phyloP scores from a whole-genome alignment of 1,284 basidiomycete genomes.

The Hymenochaete sp. region DNA sequence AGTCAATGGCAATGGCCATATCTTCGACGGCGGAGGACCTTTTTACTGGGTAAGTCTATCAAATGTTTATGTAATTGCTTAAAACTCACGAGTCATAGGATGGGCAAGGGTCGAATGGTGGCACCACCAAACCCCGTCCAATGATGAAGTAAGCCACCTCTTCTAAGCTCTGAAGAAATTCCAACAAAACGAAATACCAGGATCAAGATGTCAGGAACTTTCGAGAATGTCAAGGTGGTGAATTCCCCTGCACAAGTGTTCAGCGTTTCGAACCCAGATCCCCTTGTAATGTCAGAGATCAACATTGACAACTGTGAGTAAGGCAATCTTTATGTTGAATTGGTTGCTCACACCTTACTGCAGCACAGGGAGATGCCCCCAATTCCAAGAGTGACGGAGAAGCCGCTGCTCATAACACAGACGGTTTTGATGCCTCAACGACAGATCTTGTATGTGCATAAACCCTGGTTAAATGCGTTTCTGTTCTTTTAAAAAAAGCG shows the following conservation, averaged over 20 bases:
- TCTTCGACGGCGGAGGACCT: conserved; percentile 33
- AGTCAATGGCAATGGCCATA: conserved; percentile 35
- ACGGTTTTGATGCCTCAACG: conserved; percentile 37
- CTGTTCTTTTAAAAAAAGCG: conserved; percentile 8
- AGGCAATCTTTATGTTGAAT: neutral
- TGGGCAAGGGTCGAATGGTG: conserved; percentile 32
- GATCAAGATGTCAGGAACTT: conserved; percentile 47
- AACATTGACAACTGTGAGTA: conserved; percentile 32
- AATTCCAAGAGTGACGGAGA: conserved; percentile 37
- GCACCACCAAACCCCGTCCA: conserved; percentile 32
- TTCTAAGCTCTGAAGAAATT: conserved; percentile 18
- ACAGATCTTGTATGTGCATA: conserved; percentile 27
- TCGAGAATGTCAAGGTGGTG: conserved; percentile 31
- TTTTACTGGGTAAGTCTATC: conserved; percentile 30
- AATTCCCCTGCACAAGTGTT: conserved; percentile 32
- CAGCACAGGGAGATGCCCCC: conserved; percentile 31
- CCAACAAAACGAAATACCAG: conserved; percentile 23
- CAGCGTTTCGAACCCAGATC: conserved; percentile 28
- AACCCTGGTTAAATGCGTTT: conserved; percentile 30
- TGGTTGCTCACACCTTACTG: neutral
- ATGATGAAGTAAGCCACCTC: conserved; percentile 29
- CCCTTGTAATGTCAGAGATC: conserved; percentile 26
- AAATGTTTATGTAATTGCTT: no score
- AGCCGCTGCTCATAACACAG: conserved; percentile 28
- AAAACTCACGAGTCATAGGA: conserved; percentile 23